Evolutionary conservation across 768 basidiomycete species (phyloP).

Genomic region (Boletus pseudo-olivaceus): DNA sequence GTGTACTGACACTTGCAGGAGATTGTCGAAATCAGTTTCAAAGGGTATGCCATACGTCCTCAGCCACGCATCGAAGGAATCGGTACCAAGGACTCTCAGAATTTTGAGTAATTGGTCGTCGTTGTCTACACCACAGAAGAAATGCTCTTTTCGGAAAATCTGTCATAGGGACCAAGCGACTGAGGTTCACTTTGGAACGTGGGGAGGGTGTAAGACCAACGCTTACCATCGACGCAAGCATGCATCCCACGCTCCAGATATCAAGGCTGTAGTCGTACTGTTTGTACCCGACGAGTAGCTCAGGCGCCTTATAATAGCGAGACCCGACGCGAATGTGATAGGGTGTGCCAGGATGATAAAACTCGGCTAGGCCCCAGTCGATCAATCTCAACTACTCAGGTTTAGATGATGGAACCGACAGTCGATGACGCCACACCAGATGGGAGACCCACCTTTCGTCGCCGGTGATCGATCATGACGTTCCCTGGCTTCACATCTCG

Average conservation of each 20-base stretch:
- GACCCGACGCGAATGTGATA: conserved; percentile 73
- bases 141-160: conserved; percentile 73
- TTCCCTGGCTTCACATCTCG: conserved; percentile 67
- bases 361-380: conserved; percentile 77
- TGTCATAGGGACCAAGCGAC: conserved; percentile 21
- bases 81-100: conserved; percentile 64
- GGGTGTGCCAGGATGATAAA: conserved; percentile 66
- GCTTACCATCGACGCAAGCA: conserved; percentile 70
- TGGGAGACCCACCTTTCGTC: conserved; percentile 45
- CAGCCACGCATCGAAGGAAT: conserved; percentile 58
- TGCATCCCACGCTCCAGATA: conserved; percentile 73
- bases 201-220: background rate
- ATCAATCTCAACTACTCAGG: conserved; percentile 49
- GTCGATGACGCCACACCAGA: background rate
- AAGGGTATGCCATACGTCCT: conserved; percentile 63
- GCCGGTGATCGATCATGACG: conserved; percentile 70
- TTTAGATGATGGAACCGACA: background rate
- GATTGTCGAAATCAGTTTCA: conserved; percentile 55
- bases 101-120: conserved; percentile 72
- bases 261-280: conserved; percentile 70
- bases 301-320: conserved; percentile 73
- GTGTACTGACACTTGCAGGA: conserved; percentile 45
- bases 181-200: background rate
- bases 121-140: conserved; percentile 73
- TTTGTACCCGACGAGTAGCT: conserved; percentile 68